Base-by-base conservation (phyloP, 257 asterid species). In the Gynochthodes officinalis region DNA sequence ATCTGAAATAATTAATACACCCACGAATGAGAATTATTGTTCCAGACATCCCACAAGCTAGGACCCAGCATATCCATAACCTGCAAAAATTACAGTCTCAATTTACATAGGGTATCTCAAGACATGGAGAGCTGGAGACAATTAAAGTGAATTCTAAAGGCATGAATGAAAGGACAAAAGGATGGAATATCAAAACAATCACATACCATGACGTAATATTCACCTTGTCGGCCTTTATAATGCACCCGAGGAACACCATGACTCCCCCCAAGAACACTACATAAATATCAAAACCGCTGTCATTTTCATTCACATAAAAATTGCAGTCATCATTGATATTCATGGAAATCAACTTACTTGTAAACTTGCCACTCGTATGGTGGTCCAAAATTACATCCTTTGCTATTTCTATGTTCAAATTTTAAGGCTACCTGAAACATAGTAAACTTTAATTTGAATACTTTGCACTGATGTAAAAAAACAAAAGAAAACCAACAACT, bases 21-120 rank as follows among this genome's bases (percentile, higher is more conserved):
- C 77, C 77, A 90, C 95, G 85, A 69, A 65, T 89, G 90, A 71
- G 89, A 67, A 81, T 82, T 90, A 32, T 80, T 84, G 74, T 85
- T 93, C 97, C 97, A 93, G 52, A 90, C 84, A 85, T 93, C 98
- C 98, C 98, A 93, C 78, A 93, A 86, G 78, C 98, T 93, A 3
- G 97, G 84, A 50, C 86, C 86, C 2, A 82, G 84, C 64, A 79
- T 79, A 79, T 92, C 98, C 98, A 92, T 92, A 67, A 92, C 97
- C 98, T 92, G 83, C 59, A 77, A 76, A 73, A 65, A 73, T 67
- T 59, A 82, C 58, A 72, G 16, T n/a, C 30, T 54, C 39, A n/a
- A 69, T 28, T 72, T 46, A 32, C 25, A 50, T 70, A 50, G 32
- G 11, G 18, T 23, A 52, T 14, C 74, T 54, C 54, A 66, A 19